Evolutionary conservation across 768 basidiomycete species (phyloP).

Genomic region (Lentinula guzmanii): DNA sequence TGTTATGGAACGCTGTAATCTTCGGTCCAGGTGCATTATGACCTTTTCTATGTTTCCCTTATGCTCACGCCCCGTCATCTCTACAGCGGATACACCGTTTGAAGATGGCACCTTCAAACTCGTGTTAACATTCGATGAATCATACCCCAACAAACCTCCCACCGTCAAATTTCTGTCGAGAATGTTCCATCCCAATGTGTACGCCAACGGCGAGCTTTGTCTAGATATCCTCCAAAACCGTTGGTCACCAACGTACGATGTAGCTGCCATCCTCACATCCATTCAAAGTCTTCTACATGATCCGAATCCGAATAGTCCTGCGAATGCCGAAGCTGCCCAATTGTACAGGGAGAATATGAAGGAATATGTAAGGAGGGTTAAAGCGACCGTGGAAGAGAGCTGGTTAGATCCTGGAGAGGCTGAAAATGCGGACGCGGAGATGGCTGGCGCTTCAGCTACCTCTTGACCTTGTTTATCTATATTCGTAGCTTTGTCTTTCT

Average conservation of each 20-base stretch:
- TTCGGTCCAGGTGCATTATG: conserved; percentile 84
- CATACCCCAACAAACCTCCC: conserved; percentile 98
- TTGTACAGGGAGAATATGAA: conserved; percentile 98
- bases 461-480: not conserved
- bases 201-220: conserved; percentile 96
- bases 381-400: conserved; percentile 90
- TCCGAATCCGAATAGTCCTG: conserved; percentile 97
- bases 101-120: conserved; percentile 99
- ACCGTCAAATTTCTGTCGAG: conserved; percentile 94
- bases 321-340: conserved; percentile 97
- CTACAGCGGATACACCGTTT: conserved; percentile 91
- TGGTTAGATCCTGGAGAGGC: conserved; percentile 85
- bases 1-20: conserved; percentile 99
- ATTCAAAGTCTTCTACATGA: conserved; percentile 96
- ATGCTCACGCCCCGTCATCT: not conserved
- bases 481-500: not conserved
- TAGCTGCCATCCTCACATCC: conserved; percentile 94
- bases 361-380: conserved; percentile 91
- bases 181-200: conserved; percentile 99
- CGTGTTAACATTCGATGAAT: conserved; percentile 91
- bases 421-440: conserved; percentile 22
- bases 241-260: conserved; percentile 99
- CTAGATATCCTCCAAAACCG: conserved; percentile 98
- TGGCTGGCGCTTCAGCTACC: not conserved
- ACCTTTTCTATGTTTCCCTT: not conserved